Evolutionary conservation across 2,329 filamentous ascomycete genomes (phyloP), one percentile per base, ranked within the genome.

Genomic region (Sphaceloma murrayae): DNA sequence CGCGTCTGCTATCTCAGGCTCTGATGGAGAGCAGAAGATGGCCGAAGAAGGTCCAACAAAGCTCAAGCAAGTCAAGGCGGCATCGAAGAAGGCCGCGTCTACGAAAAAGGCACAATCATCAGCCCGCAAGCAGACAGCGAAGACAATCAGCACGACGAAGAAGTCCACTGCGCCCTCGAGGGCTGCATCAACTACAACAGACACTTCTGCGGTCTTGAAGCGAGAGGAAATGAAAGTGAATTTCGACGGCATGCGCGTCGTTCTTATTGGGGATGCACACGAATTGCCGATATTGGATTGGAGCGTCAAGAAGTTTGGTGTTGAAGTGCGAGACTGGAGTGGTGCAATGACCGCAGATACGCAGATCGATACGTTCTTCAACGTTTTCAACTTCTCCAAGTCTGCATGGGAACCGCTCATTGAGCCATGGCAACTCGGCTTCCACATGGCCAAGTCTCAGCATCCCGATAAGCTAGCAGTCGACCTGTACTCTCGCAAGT

Each of bases 381-480:
- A 96, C 56, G 82, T 98, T 18, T 98, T 94, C 70, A 98, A 98
- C 63, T 98, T 98, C 65, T 91, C 91, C 10, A 98, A 98, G 62
- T 98, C 91, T 0, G 86, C 87, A 3, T 98, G 91, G 91, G 91
- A 98, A 61, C 91, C 91, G 2, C 67, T 98, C 24, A 78, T 98
- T 18, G 91, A 98, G 60, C 93, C 93, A 5, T 98, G 91, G 91
- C 80, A 89, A 52, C 72, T 96, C n/a, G 87, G 87, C 2, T 78
- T 98, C 53, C 85, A 93, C 50, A 77, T 96, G 60, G 79, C 84
- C 1, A 88, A 81, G 54, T 80, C 91, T 47, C 72, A 78, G 18
- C 74, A 77, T 31, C 84, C 81, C 0, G 84, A 89, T 27, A 71
- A 83, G 42, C 67, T 95, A 48, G 83, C 85, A 0, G 71, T 98